These are phyloP conservation scores for Magnolia kwangsiensis DNA, from an alignment of 164 flowering plant species.

Conservation along the genomic window DNA sequence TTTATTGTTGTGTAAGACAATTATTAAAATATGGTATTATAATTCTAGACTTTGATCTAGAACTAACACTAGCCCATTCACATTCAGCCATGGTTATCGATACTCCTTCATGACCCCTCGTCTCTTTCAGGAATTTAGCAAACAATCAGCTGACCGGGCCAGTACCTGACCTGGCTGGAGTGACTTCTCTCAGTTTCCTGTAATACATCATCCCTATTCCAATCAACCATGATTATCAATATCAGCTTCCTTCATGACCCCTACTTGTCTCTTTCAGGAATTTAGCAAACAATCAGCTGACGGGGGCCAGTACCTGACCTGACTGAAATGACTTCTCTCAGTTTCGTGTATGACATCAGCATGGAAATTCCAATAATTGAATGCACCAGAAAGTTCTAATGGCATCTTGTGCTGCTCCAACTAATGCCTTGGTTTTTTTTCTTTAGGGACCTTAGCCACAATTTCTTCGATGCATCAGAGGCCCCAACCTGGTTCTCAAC, in stretches of 20 bases:
- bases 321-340: slow-evolving; percentile 56
- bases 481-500: slow-evolving; percentile 89
- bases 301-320: slow-evolving; percentile 66
- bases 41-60: too few species aligned
- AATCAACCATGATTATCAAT: neutral
- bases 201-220: slow-evolving; percentile 28
- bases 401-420: neutral
- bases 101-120: neutral
- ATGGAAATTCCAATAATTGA: neutral
- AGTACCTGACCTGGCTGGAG: slow-evolving; percentile 59
- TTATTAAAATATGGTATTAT: too few species aligned
- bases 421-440: neutral
- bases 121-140: slow-evolving; percentile 61
- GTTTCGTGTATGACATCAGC: slow-evolving; percentile 63
- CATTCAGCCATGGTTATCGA: neutral
- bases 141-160: slow-evolving; percentile 57
- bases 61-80: too few species aligned
- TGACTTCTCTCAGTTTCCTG: slow-evolving; percentile 75
- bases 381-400: neutral
- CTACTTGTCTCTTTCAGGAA: slow-evolving; percentile 33
- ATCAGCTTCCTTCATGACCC: neutral
- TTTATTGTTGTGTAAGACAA: too few species aligned
- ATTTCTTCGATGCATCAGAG: slow-evolving; percentile 54
- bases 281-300: slow-evolving; percentile 59
- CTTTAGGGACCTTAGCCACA: slow-evolving; percentile 85